These are phyloP conservation scores for Starmerella powellii DNA, from an alignment of 805 yeast species.

Conservation along the genomic window DNA sequence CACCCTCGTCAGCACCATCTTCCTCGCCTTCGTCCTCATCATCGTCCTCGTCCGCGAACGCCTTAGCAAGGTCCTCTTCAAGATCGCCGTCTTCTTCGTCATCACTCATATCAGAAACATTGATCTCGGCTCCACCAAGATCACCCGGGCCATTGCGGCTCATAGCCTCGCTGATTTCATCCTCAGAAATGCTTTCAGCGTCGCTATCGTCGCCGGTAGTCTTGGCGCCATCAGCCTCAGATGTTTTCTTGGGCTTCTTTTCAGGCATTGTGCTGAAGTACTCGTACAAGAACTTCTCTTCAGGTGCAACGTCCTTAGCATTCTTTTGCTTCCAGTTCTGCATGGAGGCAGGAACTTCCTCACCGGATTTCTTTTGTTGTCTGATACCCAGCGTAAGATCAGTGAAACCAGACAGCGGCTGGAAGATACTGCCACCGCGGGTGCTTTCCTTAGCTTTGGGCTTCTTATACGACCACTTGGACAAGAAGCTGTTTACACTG, in stretches of 20 bases:
- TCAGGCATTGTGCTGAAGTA: slow-evolving; percentile 48
- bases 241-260: slow-evolving; percentile 25
- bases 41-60: slow-evolving; percentile 20
- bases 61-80: slow-evolving; percentile 28
- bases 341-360: slow-evolving; percentile 70
- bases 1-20: slow-evolving; percentile 59
- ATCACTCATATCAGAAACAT: slow-evolving; percentile 30
- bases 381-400: slow-evolving; percentile 26
- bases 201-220: slow-evolving; percentile 27
- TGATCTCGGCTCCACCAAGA: slow-evolving; percentile 43
- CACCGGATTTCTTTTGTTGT: slow-evolving; percentile 32
- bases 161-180: slow-evolving; percentile 69
- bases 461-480: slow-evolving; percentile 87
- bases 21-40: slow-evolving; percentile 37
- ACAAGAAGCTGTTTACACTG: slow-evolving; percentile 81
- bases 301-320: slow-evolving; percentile 60
- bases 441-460: slow-evolving; percentile 62
- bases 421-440: slow-evolving; percentile 94
- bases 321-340: slow-evolving; percentile 63
- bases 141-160: slow-evolving; percentile 65
- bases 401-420: slow-evolving; percentile 70
- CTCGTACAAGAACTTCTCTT: slow-evolving; percentile 77
- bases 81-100: slow-evolving; percentile 35
- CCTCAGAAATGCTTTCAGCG: slow-evolving; percentile 35
- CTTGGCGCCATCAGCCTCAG: slow-evolving; percentile 24